Percentiles rank a stretch among this genome's conserved stretches.
phyloP scores from a whole-genome alignment of 2,329 filamentous ascomycete genomes.

The Ceratocystis cubensis region DNA sequence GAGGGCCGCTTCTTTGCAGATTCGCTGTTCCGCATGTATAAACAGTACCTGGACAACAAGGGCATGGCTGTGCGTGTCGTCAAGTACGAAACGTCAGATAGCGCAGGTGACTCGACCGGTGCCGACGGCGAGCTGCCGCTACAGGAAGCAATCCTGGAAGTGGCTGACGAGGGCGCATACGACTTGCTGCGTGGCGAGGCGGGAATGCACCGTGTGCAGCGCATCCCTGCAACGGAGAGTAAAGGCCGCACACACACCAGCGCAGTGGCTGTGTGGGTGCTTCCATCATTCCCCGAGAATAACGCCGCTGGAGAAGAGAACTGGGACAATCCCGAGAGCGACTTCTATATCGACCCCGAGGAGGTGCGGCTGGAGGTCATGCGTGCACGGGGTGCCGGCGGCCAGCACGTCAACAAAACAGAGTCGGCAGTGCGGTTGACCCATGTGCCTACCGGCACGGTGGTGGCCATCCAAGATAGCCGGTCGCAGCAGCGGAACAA shows the following conservation, averaged over 20 bases:
- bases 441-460: conserved; percentile 73
- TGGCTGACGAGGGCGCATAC: conserved; percentile 66
- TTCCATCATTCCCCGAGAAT: conserved; percentile 62
- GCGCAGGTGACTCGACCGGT: conserved; percentile 40
- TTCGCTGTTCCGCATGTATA: conserved; percentile 83
- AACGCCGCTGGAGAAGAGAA: conserved; percentile 41
- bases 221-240: conserved; percentile 79
- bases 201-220: conserved; percentile 89
- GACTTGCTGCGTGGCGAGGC: conserved; percentile 73
- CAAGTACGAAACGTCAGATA: conserved; percentile 66
- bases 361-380: conserved; percentile 82
- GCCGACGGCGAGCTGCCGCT: conserved; percentile 54
- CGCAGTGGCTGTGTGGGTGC: conserved; percentile 80
- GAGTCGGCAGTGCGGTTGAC: conserved; percentile 91
- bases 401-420: conserved; percentile 97
- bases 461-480: conserved; percentile 85
- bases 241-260: conserved; percentile 89
- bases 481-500: conserved; percentile 84
- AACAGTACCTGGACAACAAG: conserved; percentile 56
- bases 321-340: conserved; percentile 71
- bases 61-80: conserved; percentile 56
- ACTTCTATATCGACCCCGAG: conserved; percentile 76
- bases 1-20: conserved; percentile 87
- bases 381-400: conserved; percentile 81
- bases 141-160: conserved; percentile 76